These are phyloP conservation scores for Chaetomium strumarium DNA, from an alignment of 2,329 filamentous ascomycete genomes.

Conservation along the genomic window DNA sequence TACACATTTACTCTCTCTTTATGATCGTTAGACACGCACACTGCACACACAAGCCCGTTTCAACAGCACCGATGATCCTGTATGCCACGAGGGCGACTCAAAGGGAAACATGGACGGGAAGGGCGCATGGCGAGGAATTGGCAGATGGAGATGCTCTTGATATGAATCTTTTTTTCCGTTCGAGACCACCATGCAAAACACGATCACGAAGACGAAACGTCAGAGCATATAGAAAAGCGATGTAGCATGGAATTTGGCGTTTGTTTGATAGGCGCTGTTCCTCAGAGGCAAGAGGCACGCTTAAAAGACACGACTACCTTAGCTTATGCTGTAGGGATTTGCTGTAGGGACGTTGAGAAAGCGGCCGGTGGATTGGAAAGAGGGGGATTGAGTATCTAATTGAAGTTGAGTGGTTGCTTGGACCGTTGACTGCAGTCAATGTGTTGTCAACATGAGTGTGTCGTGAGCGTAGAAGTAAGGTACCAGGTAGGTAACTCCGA, in stretches of 20 bases:
- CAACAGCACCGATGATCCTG: conserved; percentile 6
- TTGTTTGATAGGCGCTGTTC: neutral
- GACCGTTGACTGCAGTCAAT: no score
- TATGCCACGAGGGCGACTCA: neutral
- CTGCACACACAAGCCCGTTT: neutral
- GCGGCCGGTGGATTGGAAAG: no score
- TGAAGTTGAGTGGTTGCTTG: no score
- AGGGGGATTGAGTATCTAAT: no score
- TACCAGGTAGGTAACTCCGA: no score
- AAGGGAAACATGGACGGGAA: neutral
- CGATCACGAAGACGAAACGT: neutral
- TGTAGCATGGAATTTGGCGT: conserved; percentile 1
- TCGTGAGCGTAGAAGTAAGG: no score
- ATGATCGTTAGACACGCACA: conserved; percentile 22
- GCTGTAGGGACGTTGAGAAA: no score
- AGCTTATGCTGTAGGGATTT: no score
- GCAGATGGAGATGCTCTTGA: conserved; percentile 8
- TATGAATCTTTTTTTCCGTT: neutral
- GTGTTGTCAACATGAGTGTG: no score
- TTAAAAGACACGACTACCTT: neutral
- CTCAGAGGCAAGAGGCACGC: neutral
- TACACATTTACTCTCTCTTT: conserved; percentile 5
- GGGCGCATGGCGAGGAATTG: neutral
- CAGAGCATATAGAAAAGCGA: conserved; percentile 5
- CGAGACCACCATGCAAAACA: neutral